Conservation (phyloP, 2,329 filamentous ascomycete species). For the Diplodia intermedia region DNA sequence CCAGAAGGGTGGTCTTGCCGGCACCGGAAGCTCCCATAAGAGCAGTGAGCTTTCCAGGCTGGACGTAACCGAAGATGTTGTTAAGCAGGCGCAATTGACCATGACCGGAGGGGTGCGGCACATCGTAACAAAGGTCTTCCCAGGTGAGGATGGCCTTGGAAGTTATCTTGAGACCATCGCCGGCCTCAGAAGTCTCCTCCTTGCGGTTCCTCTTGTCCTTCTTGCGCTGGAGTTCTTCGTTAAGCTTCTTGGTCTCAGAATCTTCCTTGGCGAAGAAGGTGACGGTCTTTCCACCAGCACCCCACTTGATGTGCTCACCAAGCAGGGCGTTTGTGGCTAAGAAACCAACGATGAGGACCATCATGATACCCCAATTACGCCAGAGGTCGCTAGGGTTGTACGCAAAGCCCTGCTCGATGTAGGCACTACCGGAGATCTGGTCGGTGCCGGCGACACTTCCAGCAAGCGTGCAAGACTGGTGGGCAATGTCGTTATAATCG, state of each 20-base stretch:
- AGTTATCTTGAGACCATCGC: conserved; percentile 57
- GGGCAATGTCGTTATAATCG: conserved; percentile 71
- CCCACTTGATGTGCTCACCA: conserved; percentile 79
- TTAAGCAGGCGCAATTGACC: conserved; percentile 73
- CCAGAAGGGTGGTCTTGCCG: conserved; percentile 84
- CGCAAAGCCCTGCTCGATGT: conserved; percentile 72
- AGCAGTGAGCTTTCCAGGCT: conserved; percentile 80
- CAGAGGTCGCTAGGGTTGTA: conserved; percentile 74
- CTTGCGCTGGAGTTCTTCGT: conserved; percentile 67
- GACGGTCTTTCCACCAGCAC: conserved; percentile 79
- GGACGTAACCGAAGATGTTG: conserved; percentile 76
- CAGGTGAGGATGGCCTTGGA: conserved; percentile 69
- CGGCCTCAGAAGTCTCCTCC: conserved; percentile 48
- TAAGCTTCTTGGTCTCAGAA: conserved; percentile 70
- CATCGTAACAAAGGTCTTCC: conserved; percentile 79
- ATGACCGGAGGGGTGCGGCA: conserved; percentile 78
- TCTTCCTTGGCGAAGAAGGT: conserved; percentile 78
- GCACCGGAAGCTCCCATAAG: conserved; percentile 80
- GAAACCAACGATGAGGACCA: conserved; percentile 77
- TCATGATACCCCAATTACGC: conserved; percentile 83
- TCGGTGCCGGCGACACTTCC: conserved; percentile 72
- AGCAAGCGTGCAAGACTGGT: conserved; percentile 82
- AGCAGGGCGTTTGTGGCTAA: conserved; percentile 74
- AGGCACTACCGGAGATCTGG: conserved; percentile 69
- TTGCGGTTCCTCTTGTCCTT: conserved; percentile 60